Conservation (phyloP, 352 stramenopile species). For the Phytopythium vexans region DNA sequence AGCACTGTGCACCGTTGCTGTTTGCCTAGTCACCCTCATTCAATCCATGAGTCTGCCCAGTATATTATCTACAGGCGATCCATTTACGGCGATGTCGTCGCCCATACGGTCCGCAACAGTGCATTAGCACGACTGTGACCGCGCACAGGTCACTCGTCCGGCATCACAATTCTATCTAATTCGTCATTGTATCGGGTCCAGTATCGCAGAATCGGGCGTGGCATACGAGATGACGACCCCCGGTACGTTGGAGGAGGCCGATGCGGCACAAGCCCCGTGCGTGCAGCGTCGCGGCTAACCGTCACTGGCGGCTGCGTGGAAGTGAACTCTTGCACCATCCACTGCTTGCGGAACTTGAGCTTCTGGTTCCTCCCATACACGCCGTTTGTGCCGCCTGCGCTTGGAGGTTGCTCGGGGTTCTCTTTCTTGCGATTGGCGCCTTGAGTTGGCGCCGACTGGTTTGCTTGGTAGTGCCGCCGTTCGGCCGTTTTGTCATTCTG, state of each 20-base stretch:
- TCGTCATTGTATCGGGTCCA: constrained; percentile 56
- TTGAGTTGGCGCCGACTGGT: constrained; percentile 2
- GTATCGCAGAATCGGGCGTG: constrained; percentile 44
- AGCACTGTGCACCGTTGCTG: too few relatives aligned
- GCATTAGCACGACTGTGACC: too few relatives aligned
- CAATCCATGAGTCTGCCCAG: too few relatives aligned
- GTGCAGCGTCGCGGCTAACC: constrained; percentile 8
- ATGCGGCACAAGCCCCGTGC: constrained; percentile 5
- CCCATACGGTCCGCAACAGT: too few relatives aligned
- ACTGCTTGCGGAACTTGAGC: constrained; percentile 58
- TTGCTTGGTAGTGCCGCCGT: constrained; percentile 39
- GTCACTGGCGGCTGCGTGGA: constrained; percentile 20
- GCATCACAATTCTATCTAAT: constrained; percentile 6
- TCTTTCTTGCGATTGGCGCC: constrained; percentile 12
- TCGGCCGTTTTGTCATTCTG: constrained; percentile 47
- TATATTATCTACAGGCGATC: too few relatives aligned
- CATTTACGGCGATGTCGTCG: too few relatives aligned
- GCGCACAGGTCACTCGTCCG: too few relatives aligned
- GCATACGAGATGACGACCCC: constrained; percentile 11
- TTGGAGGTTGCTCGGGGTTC: constrained; percentile 30
- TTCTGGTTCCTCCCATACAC: constrained; percentile 58
- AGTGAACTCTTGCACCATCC: constrained; percentile 52
- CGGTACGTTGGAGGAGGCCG: constrained; percentile 2
- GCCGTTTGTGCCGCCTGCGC: constrained; percentile 38
- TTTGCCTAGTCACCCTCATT: too few relatives aligned